Base-by-base conservation (phyloP, 768 basidiomycete species). In the Mycena olivaceomarginata region DNA sequence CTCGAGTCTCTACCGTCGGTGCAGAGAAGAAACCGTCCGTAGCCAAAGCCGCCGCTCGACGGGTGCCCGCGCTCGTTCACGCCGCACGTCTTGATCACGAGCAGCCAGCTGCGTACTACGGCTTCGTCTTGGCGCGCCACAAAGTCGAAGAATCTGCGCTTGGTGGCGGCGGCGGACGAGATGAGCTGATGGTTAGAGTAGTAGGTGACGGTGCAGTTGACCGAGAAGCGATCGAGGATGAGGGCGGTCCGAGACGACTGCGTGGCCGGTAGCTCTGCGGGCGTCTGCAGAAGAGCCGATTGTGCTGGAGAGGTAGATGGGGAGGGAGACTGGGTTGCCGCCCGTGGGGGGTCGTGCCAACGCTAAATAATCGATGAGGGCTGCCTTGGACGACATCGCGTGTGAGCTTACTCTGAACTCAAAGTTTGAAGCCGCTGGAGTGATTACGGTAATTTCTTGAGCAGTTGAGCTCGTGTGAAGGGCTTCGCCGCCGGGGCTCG, bases 31-130 rank as follows among this genome's bases (percentile, higher is more conserved):
- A 96, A 96, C 80, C 90, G 91, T 20, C 95, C 95, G 84, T 94
- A 96, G 18, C 94, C 95, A 82, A 96, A 96, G 1, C 95, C 95
- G 45, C 95, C 95, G 79, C 96, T 94, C 82, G 93, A 94, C 31
- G 95, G 95, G 84, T 94, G 94, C 0, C 95, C 95, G 4, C 92
- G 90, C 83, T 96, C 95, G 77, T 96, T 96, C 65, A 96, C 94
- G 20, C 95, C 95, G 93, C 95, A 96, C 2, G 92, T 90, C 82
- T 96, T 96, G 80, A 96, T 91, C 67, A 91, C 91, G 76, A 93
- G 93, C 67, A 96, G 93, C 94, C 94, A 96, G 69, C 88, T 90
- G 37, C 92, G 90, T 31, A 96, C 94, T 66, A 90, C 88, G 13
- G 84, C 85, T 84, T 95, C 95, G 79, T 94, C 94, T 77, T 89